Conservation (phyloP, 352 stramenopile species). For the Phytophthora nicotianae region DNA sequence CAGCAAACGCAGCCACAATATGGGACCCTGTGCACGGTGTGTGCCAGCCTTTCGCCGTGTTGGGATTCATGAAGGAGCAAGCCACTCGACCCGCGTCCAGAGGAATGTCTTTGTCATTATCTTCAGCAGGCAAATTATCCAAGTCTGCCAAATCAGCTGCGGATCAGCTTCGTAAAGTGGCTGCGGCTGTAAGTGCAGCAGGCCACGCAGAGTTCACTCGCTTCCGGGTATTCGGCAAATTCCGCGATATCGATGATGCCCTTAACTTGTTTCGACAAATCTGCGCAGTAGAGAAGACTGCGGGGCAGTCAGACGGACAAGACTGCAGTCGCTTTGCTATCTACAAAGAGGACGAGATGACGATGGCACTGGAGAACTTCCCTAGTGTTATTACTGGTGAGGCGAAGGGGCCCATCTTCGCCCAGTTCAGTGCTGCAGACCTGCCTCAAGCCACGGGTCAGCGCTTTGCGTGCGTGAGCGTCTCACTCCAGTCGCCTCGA, state of each 20-base stretch:
- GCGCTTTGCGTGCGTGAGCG: constrained; percentile 73
- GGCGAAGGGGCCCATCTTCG: neutral
- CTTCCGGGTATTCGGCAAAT: constrained; percentile 83
- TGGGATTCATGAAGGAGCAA: constrained; percentile 65
- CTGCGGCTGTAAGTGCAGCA: constrained; percentile 6
- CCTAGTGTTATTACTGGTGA: constrained; percentile 16
- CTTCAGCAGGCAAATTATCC: constrained; percentile 16
- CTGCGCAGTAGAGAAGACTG: constrained; percentile 57
- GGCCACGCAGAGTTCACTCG: constrained; percentile 35
- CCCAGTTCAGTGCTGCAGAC: constrained; percentile 56
- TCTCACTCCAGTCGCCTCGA: constrained; percentile 37
- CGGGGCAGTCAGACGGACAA: constrained; percentile 14
- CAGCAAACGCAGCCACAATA: constrained; percentile 37
- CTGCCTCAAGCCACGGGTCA: constrained; percentile 64
- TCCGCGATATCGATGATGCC: constrained; percentile 58
- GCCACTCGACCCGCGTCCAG: constrained; percentile 10
- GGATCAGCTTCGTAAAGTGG: constrained; percentile 32
- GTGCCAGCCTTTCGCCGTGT: constrained; percentile 70
- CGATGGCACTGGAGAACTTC: constrained; percentile 78
- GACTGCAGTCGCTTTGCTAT: constrained; percentile 69
- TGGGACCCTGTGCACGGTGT: constrained; percentile 81
- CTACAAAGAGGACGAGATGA: constrained; percentile 88
- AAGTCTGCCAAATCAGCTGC: constrained; percentile 32
- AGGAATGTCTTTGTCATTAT: constrained; percentile 20
- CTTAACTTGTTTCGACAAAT: constrained; percentile 74